Percentiles rank a stretch among this genome's conserved stretches.
Evolutionary conservation across 2,329 filamentous ascomycete genomes (phyloP).

Genomic region (Colletotrichum cordylinicola): DNA sequence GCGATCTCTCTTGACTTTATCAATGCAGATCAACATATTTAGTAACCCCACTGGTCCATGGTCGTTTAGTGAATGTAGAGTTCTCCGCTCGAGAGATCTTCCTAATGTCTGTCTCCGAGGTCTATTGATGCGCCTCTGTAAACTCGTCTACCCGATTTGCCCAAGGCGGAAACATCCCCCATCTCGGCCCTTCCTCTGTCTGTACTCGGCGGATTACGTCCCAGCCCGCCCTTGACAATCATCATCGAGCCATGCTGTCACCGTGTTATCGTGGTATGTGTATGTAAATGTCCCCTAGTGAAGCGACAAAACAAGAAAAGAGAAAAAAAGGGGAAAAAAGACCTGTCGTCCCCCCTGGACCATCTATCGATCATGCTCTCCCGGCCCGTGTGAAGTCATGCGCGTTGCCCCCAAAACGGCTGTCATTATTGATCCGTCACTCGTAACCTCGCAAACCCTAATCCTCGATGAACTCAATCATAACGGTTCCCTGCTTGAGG

Average conservation of each 20-base stretch:
- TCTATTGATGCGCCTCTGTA: constrained; percentile 13
- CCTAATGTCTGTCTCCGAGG: background rate
- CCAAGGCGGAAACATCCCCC: background rate
- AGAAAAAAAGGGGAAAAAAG: background rate
- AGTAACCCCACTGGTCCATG: background rate
- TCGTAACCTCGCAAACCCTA: constrained; percentile 19
- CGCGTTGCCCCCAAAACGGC: background rate
- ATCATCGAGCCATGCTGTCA: background rate
- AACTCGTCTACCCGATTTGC: background rate
- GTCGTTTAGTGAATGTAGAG: background rate
- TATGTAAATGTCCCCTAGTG: background rate
- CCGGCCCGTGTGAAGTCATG: background rate
- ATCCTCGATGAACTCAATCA: constrained; percentile 86
- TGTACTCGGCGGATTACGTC: background rate
- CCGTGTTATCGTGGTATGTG: constrained; percentile 10
- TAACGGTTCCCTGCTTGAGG: constrained; percentile 90
- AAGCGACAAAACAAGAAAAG: background rate
- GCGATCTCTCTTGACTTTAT: background rate
- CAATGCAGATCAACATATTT: background rate
- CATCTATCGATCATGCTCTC: background rate
- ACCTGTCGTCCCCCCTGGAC: background rate
- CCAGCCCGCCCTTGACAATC: background rate
- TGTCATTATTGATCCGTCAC: background rate
- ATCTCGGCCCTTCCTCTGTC: background rate
- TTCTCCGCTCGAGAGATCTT: no score